Evolutionary conservation across 2,329 filamentous ascomycete genomes (phyloP).

Genomic region (Lachnellula suecica): DNA sequence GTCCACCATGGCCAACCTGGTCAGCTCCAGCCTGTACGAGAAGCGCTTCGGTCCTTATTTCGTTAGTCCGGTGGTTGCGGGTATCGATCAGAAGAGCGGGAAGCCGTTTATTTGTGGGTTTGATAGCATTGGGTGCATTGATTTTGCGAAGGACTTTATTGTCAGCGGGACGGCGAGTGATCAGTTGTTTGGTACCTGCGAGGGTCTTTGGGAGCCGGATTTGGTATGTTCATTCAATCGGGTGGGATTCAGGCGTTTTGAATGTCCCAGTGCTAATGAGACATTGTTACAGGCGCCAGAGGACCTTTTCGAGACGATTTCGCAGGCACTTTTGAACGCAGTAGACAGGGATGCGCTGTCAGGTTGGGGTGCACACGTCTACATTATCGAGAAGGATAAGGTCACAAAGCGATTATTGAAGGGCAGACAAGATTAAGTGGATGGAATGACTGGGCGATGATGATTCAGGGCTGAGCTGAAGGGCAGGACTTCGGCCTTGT

Average conservation of each 20-base stretch:
- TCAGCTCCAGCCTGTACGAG: constrained; percentile 90
- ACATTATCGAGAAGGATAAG: constrained; percentile 99
- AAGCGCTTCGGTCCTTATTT: constrained; percentile 95
- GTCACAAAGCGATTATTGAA: constrained; percentile 98
- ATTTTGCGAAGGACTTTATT: constrained; percentile 99
- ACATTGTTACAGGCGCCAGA: constrained; percentile 68
- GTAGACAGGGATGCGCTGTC: constrained; percentile 96
- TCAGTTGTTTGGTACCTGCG: constrained; percentile 98
- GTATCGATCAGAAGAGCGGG: constrained; percentile 89
- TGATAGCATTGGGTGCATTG: constrained; percentile 98
- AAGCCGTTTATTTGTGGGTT: constrained; percentile 99
- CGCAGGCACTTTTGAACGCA: constrained; percentile 90
- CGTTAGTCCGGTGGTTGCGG: constrained; percentile 90
- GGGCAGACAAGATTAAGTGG: constrained; percentile 83
- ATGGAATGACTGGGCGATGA: background rate
- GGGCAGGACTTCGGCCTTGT: constrained; percentile 18
- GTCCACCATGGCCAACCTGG: constrained; percentile 93
- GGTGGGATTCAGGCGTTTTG: background rate
- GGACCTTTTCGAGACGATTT: constrained; percentile 97
- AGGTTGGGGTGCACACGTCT: constrained; percentile 97
- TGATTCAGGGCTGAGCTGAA: constrained; percentile 7
- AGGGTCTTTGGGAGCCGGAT: constrained; percentile 96
- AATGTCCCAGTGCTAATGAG: background rate
- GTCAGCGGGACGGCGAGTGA: constrained; percentile 94
- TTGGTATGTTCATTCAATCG: constrained; percentile 59